Conservation (phyloP, 2,329 filamentous ascomycete species). For the Colletotrichum tropicale region DNA sequence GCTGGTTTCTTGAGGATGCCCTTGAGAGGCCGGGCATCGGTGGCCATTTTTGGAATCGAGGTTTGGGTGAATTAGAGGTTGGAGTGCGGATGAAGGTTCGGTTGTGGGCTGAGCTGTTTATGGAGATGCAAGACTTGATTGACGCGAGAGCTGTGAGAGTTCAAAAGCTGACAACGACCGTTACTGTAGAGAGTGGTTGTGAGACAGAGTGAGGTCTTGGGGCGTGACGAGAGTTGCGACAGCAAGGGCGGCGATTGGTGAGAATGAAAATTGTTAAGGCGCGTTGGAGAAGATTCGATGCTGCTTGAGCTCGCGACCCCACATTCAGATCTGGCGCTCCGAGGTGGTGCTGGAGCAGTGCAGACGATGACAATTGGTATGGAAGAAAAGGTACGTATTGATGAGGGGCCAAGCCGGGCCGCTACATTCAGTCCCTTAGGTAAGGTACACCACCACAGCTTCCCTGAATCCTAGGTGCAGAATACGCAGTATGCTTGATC, state of each 20-base stretch:
- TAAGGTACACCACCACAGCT: not conserved
- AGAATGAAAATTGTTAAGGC: constrained; percentile 7
- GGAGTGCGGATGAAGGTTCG: not conserved
- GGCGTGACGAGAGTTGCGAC: not conserved
- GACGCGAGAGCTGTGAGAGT: not conserved
- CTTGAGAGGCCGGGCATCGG: constrained; percentile 45
- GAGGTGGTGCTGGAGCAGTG: not conserved
- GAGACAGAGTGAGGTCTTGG: not conserved
- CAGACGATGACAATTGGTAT: not conserved
- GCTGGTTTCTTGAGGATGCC: constrained; percentile 65
- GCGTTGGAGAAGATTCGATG: constrained; percentile 10
- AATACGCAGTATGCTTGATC: no score
- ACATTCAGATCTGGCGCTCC: not conserved
- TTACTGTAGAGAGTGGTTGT: not conserved
- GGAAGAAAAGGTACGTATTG: not conserved
- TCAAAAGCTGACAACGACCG: not conserved
- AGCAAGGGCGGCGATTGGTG: not conserved
- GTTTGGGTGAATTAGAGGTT: not conserved
- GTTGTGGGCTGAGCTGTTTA: not conserved
- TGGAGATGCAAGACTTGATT: not conserved
- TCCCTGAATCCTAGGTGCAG: not conserved
- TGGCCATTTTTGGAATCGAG: constrained; percentile 44
- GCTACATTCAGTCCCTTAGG: not conserved
- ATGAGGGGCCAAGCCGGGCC: not conserved
- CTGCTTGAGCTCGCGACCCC: constrained; percentile 2